Base-by-base conservation (phyloP, 2,329 filamentous ascomycete species). In the Fusarium irregulare region DNA sequence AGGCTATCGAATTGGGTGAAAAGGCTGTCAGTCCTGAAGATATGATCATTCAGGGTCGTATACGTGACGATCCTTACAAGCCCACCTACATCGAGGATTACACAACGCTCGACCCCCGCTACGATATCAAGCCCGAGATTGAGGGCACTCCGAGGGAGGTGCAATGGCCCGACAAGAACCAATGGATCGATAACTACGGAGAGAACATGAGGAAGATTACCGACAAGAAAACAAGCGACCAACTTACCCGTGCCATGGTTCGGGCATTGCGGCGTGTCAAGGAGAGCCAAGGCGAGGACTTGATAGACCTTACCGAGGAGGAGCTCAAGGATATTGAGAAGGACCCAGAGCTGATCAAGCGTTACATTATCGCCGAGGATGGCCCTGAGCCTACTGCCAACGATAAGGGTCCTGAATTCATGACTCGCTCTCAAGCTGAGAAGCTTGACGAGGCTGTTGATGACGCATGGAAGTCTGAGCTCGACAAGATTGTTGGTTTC, bases 11-110 rank as follows among this genome's bases (percentile, higher is more conserved):
- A 81, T 92, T 92, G 49, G 94, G 91, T 74, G 94, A 98, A 81
- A 83, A 87, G 66, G 89, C 92, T 71, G 90, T 98, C 78, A 86
- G 92, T 76, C 83, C 91, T 12, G 84, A 89, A 71, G 93, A 98
- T 80, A 78, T 98, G 77, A 85, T 91, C 44, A 84, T 88, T 34
- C 92, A 96, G 81, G 92, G 91, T 70, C 86, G 88, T 45, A 80
- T 92, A 73, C 90, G 93, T 66, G 86, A 83, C 57, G 94, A 97
- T 78, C 86, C 89, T 11, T 92, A 93, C 84, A 84, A 85, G 56
- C 83, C 94, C 51, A 84, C 88, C 66, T 96, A 97, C 79, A 82
- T 95, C 58, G 94, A 98, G 78, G 93, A 97, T 79, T 92, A 97
- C 76, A 88, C 91, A 64, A 87, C 87, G 60, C 86, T 95, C 68